Evolutionary conservation across 805 yeast genomes (phyloP).

Genomic region (Lipomyces spencermartinsiae): DNA sequence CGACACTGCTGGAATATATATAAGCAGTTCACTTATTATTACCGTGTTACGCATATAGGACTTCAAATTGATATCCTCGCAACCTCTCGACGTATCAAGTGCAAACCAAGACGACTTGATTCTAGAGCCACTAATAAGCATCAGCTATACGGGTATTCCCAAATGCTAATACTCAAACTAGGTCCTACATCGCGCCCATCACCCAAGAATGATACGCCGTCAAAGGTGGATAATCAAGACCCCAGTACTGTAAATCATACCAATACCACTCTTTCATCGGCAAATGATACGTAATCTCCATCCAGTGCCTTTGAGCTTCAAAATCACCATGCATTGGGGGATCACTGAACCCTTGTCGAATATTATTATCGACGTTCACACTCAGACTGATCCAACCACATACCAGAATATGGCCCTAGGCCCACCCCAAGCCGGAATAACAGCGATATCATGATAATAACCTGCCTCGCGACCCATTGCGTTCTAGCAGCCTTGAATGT

Average conservation of each 20-base stretch:
- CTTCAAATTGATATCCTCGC: conserved; percentile 70
- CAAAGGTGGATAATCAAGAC: conserved; percentile 94
- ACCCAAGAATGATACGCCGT: conserved; percentile 92
- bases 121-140: conserved; percentile 58
- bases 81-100: conserved; percentile 74
- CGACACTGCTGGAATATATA: conserved; percentile 82
- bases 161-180: background rate
- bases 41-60: conserved; percentile 86
- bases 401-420: conserved; percentile 85
- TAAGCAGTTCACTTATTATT: conserved; percentile 70
- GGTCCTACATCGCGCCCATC: conserved; percentile 55
- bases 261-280: conserved; percentile 85
- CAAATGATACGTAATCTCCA: conserved; percentile 82
- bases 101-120: conserved; percentile 78
- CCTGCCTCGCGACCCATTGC: conserved; percentile 89
- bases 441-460: conserved; percentile 67
- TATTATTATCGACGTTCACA: background rate
- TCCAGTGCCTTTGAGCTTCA: conserved; percentile 98
- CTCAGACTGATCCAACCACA: conserved; percentile 38
- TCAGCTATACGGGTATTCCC: background rate
- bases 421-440: conserved; percentile 86
- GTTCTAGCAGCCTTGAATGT: conserved; percentile 81
- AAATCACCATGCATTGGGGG: conserved; percentile 94
- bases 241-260: conserved; percentile 92
- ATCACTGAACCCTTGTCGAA: conserved; percentile 39